phyloP scores from a whole-genome alignment of 2,329 filamentous ascomycete species.

The Monosporascus sp. region DNA sequence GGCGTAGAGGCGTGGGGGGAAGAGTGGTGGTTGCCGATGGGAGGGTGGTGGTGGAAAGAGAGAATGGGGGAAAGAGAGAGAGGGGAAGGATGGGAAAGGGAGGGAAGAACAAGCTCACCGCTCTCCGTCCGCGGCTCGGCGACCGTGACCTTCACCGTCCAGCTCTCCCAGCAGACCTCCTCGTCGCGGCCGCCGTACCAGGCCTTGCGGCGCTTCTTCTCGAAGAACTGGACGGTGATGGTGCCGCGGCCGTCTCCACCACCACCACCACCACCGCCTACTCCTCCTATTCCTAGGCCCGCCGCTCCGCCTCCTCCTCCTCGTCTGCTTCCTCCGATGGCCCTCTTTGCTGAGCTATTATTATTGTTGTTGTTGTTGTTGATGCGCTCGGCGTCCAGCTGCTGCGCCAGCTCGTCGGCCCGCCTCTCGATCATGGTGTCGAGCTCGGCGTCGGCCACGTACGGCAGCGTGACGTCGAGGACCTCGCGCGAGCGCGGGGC shows the following conservation, averaged over 20 bases:
- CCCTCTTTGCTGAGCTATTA: neutral
- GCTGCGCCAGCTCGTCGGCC: slow-evolving; percentile 71
- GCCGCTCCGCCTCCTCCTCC: neutral
- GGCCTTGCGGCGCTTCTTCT: slow-evolving; percentile 79
- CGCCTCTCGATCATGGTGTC: slow-evolving; percentile 91
- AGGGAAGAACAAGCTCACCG: slow-evolving; percentile 49
- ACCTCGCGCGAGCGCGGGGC: slow-evolving; percentile 80
- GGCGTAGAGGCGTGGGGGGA: neutral
- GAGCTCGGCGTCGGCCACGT: slow-evolving; percentile 84
- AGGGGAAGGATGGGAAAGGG: slow-evolving; percentile 1
- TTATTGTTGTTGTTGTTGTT: neutral
- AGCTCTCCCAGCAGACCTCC: slow-evolving; percentile 94
- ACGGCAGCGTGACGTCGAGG: slow-evolving; percentile 83
- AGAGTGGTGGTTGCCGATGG: neutral
- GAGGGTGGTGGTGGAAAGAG: neutral
- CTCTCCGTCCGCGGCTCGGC: slow-evolving; percentile 84
- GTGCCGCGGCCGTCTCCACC: slow-evolving; percentile 63
- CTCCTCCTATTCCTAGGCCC: neutral
- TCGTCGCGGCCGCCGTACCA: slow-evolving; percentile 68
- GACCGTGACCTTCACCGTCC: slow-evolving; percentile 91
- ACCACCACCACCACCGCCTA: neutral
- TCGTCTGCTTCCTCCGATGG: neutral
- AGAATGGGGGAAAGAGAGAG: neutral
- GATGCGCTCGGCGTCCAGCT: slow-evolving; percentile 59
- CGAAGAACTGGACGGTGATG: slow-evolving; percentile 87